Evolutionary conservation across 73 alveolate genomes (phyloP).

Genomic region (Paramecium pentaurelia): DNA sequence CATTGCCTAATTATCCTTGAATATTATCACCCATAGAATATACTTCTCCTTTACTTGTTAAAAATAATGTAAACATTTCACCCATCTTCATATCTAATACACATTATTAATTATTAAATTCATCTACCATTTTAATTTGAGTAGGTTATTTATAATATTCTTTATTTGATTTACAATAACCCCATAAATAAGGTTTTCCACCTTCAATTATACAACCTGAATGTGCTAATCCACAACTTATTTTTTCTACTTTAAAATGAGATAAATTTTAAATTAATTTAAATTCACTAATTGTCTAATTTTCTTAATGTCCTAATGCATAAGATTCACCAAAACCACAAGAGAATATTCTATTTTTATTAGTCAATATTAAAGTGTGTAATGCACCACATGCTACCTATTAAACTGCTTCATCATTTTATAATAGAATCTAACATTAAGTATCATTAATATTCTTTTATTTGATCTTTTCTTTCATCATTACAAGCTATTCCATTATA

Average conservation of each 20-base stretch:
- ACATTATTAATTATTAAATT: neutral
- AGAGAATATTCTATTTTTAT: slow-evolving; percentile 53
- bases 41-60: slow-evolving; percentile 67
- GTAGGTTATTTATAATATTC: slow-evolving; percentile 28
- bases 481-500: slow-evolving; percentile 54
- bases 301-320: slow-evolving; percentile 60
- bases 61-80: slow-evolving; percentile 47
- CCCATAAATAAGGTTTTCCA: slow-evolving; percentile 56
- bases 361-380: slow-evolving; percentile 49
- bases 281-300: slow-evolving; percentile 45
- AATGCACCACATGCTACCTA: slow-evolving; percentile 56
- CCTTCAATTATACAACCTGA: slow-evolving; percentile 42
- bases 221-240: slow-evolving; percentile 61
- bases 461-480: slow-evolving; percentile 45
- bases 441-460: neutral
- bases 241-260: slow-evolving; percentile 29
- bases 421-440: slow-evolving; percentile 26
- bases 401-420: slow-evolving; percentile 55
- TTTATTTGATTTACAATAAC: slow-evolving; percentile 29
- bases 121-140: slow-evolving; percentile 22
- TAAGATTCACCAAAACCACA: slow-evolving; percentile 63
- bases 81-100: slow-evolving; percentile 54
- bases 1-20: slow-evolving; percentile 91
- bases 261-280: neutral
- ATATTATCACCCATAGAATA: slow-evolving; percentile 91